These are phyloP conservation scores for Termitomyces sp. DNA, from an alignment of 768 basidiomycete species.

Conservation along the genomic window DNA sequence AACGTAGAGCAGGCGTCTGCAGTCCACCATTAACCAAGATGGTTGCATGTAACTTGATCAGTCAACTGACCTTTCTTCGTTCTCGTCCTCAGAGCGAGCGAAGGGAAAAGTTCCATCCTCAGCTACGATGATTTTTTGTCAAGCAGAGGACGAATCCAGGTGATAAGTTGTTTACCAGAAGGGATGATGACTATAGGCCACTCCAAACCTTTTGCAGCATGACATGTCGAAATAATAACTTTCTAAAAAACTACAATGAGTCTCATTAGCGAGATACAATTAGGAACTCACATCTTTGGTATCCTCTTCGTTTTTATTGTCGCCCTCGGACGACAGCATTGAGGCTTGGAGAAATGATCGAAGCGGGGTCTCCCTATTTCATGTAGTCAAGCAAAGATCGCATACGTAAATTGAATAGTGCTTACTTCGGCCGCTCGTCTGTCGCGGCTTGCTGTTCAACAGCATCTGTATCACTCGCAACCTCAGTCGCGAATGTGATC, in stretches of 20 bases:
- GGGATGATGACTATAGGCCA: constrained; percentile 89
- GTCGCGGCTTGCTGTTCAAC: constrained; percentile 7
- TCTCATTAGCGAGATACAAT: background rate
- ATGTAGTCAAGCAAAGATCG: background rate
- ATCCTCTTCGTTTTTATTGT: constrained; percentile 50
- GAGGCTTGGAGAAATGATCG: constrained; percentile 76
- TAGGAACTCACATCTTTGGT: constrained; percentile 10
- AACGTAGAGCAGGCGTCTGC: constrained; percentile 79
- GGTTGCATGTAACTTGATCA: background rate
- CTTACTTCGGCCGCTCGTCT: background rate
- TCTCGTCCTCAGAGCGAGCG: constrained; percentile 62
- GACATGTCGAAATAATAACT: constrained; percentile 57
- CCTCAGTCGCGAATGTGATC: constrained; percentile 68
- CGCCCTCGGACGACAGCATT: constrained; percentile 77
- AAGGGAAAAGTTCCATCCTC: constrained; percentile 76
- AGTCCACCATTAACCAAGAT: background rate
- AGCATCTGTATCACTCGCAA: constrained; percentile 24
- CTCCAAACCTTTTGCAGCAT: constrained; percentile 87
- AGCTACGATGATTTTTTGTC: constrained; percentile 33
- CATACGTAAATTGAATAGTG: background rate
- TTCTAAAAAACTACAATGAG: constrained; percentile 1
- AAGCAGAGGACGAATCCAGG: background rate
- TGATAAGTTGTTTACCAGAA: constrained; percentile 36
- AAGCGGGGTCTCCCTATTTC: constrained; percentile 48
- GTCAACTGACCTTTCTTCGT: constrained; percentile 68